Evolutionary conservation across 1,284 basidiomycete genomes (phyloP), one percentile per base, ranked within the genome.

Genomic region (Ganoderma leucocontextum): DNA sequence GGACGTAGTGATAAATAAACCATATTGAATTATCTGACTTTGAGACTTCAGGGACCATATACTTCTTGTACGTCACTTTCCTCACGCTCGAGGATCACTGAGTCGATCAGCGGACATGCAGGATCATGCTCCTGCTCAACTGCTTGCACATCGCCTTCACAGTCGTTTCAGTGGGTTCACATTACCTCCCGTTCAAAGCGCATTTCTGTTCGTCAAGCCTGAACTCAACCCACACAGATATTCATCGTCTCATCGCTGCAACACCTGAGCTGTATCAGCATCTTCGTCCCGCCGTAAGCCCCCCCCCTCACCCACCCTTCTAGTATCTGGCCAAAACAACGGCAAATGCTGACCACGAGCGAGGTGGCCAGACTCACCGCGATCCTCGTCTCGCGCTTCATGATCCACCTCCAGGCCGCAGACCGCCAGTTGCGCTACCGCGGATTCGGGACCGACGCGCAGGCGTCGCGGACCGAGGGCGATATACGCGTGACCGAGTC

Each of bases 301-400:
- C n/a, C n/a, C n/a, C n/a, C n/a, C n/a, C n/a, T n/a, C n/a, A n/a
- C n/a, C n/a, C n/a, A n/a, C n/a, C n/a, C n/a, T n/a, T n/a, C n/a
- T n/a, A n/a, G n/a, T n/a, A n/a, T n/a, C n/a, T n/a, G n/a, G n/a
- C n/a, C n/a, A n/a, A n/a, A n/a, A n/a, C n/a, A n/a, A n/a, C n/a
- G n/a, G n/a, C n/a, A n/a, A n/a, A n/a, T n/a, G n/a, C n/a, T n/a
- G n/a, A n/a, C n/a, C n/a, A n/a, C n/a, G n/a, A n/a, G n/a, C n/a
- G n/a, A n/a, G n/a, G n/a, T n/a, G n/a, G n/a, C n/a, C n/a, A 62
- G 60, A 13, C 22, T 62, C 29, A 62, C 44, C 15, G 60, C 44
- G 60, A 49, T 62, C 41, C 60, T 62, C 42, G 35, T 62, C 15
- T 62, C 60, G 22, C 60, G 60, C 60, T 62, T 62, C 44, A 44